These are phyloP conservation scores for Xylaria sp. DNA, from an alignment of 495 filamentous ascomycete species.

Conservation along the genomic window DNA sequence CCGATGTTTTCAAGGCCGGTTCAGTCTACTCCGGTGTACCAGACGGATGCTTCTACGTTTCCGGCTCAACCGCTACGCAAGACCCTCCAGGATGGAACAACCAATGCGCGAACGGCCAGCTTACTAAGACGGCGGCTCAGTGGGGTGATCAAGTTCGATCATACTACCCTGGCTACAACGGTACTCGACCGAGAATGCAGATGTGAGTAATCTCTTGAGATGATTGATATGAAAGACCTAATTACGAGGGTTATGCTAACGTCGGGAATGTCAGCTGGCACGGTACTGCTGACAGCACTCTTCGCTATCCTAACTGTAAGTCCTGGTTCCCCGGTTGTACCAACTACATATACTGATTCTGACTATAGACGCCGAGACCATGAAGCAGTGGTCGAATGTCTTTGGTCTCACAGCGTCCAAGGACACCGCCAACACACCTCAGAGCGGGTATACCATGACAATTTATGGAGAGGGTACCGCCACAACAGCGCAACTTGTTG, in stretches of 20 bases:
- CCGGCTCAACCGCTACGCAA: constrained; percentile 50
- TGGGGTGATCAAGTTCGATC: constrained; percentile 58
- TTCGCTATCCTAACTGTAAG: constrained; percentile 51
- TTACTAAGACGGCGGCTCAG: constrained; percentile 51
- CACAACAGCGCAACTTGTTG: constrained; percentile 53
- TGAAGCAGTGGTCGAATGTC: constrained; percentile 53
- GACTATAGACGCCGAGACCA: constrained; percentile 43
- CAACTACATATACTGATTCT: constrained; percentile 21
- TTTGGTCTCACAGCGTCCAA: constrained; percentile 45
- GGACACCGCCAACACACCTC: constrained; percentile 50
- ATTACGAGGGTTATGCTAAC: not conserved
- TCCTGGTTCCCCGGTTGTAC: not conserved
- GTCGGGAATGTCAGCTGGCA: constrained; percentile 45
- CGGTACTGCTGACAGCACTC: constrained; percentile 52
- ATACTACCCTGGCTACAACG: constrained; percentile 59
- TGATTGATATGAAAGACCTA: not conserved
- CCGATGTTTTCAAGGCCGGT: constrained; percentile 59
- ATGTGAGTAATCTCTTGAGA: constrained; percentile 43
- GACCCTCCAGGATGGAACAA: constrained; percentile 57
- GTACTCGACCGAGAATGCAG: constrained; percentile 55
- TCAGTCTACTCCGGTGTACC: constrained; percentile 59
- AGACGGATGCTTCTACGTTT: constrained; percentile 55
- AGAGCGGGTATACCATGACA: constrained; percentile 60
- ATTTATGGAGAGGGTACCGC: constrained; percentile 58
- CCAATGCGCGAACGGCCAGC: constrained; percentile 54